phyloP scores from a whole-genome alignment of 352 stramenopile genomes.

The Pythium apleroticum region DNA sequence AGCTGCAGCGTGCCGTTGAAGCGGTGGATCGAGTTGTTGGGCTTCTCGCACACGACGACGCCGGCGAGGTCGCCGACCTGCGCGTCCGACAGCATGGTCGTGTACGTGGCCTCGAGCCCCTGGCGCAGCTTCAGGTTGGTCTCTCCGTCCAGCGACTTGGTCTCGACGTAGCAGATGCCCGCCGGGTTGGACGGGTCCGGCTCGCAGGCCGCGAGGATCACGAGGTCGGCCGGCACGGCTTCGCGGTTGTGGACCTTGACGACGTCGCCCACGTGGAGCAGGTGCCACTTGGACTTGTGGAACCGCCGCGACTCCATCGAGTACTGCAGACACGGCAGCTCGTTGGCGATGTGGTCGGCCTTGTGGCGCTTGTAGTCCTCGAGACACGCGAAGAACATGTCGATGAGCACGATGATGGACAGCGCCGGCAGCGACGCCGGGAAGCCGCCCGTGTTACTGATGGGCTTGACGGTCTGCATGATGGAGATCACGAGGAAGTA shows the following conservation, averaged over 20 bases:
- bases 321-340: constrained; percentile 60
- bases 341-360: constrained; percentile 86
- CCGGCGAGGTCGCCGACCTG: constrained; percentile 53
- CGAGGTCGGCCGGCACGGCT: constrained; percentile 80
- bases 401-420: constrained; percentile 92
- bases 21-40: constrained; percentile 90
- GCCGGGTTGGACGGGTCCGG: constrained; percentile 59
- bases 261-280: constrained; percentile 86
- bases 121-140: constrained; percentile 93
- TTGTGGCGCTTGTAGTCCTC: constrained; percentile 91
- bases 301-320: constrained; percentile 38
- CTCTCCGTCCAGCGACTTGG: constrained; percentile 92
- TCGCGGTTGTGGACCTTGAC: constrained; percentile 90
- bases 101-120: constrained; percentile 78
- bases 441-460: constrained; percentile 92
- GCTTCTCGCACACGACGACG: constrained; percentile 73
- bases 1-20: constrained; percentile 88
- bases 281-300: constrained; percentile 66
- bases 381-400: constrained; percentile 90
- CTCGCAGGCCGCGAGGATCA: constrained; percentile 85
- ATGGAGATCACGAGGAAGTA: constrained; percentile 94
- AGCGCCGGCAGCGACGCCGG: constrained; percentile 89
- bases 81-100: constrained; percentile 48
- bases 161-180: constrained; percentile 91
- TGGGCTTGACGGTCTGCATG: constrained; percentile 90